Evolutionary conservation across 768 basidiomycete genomes (phyloP).

Genomic region (Collybiopsis confluens): DNA sequence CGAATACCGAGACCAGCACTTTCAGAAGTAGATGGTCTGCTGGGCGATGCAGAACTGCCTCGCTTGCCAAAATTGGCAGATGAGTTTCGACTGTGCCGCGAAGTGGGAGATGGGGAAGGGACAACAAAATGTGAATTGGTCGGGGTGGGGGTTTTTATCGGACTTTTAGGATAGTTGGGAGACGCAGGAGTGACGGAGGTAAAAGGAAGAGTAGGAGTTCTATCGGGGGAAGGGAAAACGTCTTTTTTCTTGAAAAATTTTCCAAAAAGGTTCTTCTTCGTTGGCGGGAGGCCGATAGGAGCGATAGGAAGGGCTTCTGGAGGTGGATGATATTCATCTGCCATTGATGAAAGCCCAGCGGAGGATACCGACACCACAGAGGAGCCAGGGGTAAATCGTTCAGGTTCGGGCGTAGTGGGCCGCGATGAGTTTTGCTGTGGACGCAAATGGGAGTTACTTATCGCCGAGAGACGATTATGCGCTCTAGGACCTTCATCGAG

Average conservation of each 20-base stretch:
- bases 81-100: slow-evolving; percentile 1
- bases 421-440: slow-evolving; percentile 3
- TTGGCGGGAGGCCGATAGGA: slow-evolving; percentile 23
- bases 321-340: slow-evolving; percentile 4
- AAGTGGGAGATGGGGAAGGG: slow-evolving; percentile 19
- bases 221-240: slow-evolving; percentile 12
- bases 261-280: slow-evolving; percentile 61
- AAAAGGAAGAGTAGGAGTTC: slow-evolving; percentile 1
- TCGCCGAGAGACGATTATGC: neutral
- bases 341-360: slow-evolving; percentile 11
- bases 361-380: slow-evolving; percentile 28
- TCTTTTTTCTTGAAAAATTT: slow-evolving; percentile 67
- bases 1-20: neutral
- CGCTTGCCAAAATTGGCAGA: slow-evolving; percentile 3
- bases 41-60: neutral
- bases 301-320: slow-evolving; percentile 17
- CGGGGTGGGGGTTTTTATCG: slow-evolving; percentile 16
- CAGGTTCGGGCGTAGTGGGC: slow-evolving; percentile 16
- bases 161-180: neutral
- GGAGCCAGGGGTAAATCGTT: slow-evolving; percentile 22
- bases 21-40: neutral
- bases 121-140: slow-evolving; percentile 24
- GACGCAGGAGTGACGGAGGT: neutral
- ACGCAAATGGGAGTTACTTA: neutral
- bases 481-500: slow-evolving; percentile 1